Evolutionary conservation across 2,329 filamentous ascomycete genomes (phyloP).

Genomic region (Hypoxylon sp.): DNA sequence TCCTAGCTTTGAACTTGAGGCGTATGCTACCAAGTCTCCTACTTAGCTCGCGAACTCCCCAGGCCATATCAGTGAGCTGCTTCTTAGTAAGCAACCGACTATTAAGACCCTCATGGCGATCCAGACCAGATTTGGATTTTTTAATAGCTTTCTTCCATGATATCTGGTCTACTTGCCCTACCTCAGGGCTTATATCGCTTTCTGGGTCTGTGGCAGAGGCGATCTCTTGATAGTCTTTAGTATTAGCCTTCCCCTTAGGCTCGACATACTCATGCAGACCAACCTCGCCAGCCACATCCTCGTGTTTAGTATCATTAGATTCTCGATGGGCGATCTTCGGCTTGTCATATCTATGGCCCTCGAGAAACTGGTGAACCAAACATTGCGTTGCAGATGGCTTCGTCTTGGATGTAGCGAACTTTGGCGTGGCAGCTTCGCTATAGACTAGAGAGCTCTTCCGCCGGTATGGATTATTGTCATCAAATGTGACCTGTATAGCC

Average conservation of each 20-base stretch:
- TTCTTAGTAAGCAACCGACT: conserved; percentile 90
- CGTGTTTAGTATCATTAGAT: conserved; percentile 11
- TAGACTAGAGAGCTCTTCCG: conserved; percentile 72
- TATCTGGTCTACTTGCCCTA: conserved; percentile 65
- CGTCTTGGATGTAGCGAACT: conserved; percentile 47
- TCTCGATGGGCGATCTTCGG: conserved; percentile 21
- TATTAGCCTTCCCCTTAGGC: conserved; percentile 47
- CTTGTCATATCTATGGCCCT: conserved; percentile 58
- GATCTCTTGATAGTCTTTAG: conserved; percentile 5
- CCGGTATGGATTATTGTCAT: conserved; percentile 66
- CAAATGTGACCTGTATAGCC: conserved; percentile 65
- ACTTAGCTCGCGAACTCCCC: conserved; percentile 90
- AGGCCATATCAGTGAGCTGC: conserved; percentile 95
- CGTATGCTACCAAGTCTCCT: conserved; percentile 85
- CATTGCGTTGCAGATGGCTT: conserved; percentile 60
- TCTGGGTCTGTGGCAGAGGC: conserved; percentile 49
- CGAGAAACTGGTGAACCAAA: conserved; percentile 71
- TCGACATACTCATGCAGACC: conserved; percentile 47
- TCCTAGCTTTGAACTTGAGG: conserved; percentile 81
- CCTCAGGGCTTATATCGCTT: conserved; percentile 52
- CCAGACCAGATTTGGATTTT: conserved; percentile 53
- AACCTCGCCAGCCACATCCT: conserved; percentile 41
- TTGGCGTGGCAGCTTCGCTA: conserved; percentile 54
- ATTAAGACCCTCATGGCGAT: conserved; percentile 53
- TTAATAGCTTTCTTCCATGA: conserved; percentile 61